Percentiles rank a stretch among this genome's conserved stretches.
These are phyloP conservation scores for Uncinocarpus reesii DNA, from an alignment of 2,329 filamentous ascomycete species.

Conservation along the genomic window DNA sequence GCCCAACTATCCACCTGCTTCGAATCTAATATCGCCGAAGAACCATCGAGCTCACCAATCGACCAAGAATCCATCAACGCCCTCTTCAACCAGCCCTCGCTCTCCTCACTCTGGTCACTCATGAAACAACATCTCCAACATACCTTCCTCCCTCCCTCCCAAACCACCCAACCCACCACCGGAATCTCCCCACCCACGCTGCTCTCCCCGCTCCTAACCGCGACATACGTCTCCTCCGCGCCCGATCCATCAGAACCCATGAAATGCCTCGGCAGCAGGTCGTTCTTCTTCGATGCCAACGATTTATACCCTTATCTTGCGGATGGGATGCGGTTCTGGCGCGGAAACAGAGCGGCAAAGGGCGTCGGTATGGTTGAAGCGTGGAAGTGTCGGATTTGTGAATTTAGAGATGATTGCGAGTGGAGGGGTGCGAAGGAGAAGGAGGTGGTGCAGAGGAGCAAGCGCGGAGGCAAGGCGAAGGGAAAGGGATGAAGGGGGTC, in stretches of 20 bases:
- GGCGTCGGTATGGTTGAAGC: conserved; percentile 77
- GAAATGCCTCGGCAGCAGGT: conserved; percentile 44
- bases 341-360: conserved; percentile 57
- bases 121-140: conserved; percentile 51
- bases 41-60: conserved; percentile 20
- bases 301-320: conserved; percentile 56
- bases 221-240: conserved; percentile 33
- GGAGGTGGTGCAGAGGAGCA: conserved; percentile 36
- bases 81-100: conserved; percentile 49
- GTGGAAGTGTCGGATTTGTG: conserved; percentile 77
- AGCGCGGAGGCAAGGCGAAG: conserved; percentile 5
- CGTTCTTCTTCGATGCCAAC: conserved; percentile 56
- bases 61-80: conserved; percentile 42
- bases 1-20: conserved; percentile 43
- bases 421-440: conserved; percentile 66
- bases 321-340: conserved; percentile 78
- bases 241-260: conserved; percentile 9
- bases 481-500: background rate
- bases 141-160: conserved; percentile 36
- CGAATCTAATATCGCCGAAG: conserved; percentile 18
- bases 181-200: conserved; percentile 24
- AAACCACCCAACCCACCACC: conserved; percentile 14
- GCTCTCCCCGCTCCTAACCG: conserved; percentile 38
- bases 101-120: conserved; percentile 50
- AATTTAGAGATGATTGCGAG: conserved; percentile 66